Percentiles rank a stretch among this genome's conserved stretches.
Evolutionary conservation across 805 yeast genomes (phyloP).

Genomic region (Komagataella mondaviorum): DNA sequence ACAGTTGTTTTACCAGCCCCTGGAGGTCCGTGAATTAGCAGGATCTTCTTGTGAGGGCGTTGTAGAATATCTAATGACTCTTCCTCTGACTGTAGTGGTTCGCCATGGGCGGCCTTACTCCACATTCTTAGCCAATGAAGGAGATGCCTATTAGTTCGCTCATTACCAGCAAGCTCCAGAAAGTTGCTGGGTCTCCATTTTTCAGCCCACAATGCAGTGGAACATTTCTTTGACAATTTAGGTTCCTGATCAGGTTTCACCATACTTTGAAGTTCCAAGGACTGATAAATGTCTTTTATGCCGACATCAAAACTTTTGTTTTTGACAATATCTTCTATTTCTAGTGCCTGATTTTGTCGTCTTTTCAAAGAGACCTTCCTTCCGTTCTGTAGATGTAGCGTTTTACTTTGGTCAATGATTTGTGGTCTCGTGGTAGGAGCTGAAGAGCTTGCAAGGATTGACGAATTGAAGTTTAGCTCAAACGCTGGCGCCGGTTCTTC

Average conservation of each 20-base stretch:
- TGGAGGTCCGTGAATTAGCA: conserved; percentile 82
- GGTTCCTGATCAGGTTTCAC: conserved; percentile 4
- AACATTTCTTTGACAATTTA: conserved; percentile 1
- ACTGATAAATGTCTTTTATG: background rate
- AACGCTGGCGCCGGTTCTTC: background rate
- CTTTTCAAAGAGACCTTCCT: background rate
- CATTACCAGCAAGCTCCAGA: conserved; percentile 59
- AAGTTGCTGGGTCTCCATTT: conserved; percentile 56
- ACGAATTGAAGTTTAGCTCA: background rate
- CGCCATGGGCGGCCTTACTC: conserved; percentile 30
- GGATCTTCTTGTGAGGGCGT: conserved; percentile 47
- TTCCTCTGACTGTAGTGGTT: conserved; percentile 1
- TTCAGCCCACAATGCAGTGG: conserved; percentile 33
- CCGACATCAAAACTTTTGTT: background rate
- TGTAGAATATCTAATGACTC: conserved; percentile 30
- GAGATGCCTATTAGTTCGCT: conserved; percentile 42
- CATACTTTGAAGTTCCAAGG: background rate
- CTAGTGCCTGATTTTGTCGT: background rate
- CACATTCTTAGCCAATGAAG: conserved; percentile 56
- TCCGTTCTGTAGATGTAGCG: background rate
- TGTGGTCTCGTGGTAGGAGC: background rate
- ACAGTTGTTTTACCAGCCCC: conserved; percentile 90
- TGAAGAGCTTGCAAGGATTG: background rate
- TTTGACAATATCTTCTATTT: background rate
- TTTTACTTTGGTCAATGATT: no score